Percentiles rank a stretch among this genome's conserved stretches.
phyloP scores from a whole-genome alignment of 768 basidiomycete genomes.

The Tylopilus intermedius region DNA sequence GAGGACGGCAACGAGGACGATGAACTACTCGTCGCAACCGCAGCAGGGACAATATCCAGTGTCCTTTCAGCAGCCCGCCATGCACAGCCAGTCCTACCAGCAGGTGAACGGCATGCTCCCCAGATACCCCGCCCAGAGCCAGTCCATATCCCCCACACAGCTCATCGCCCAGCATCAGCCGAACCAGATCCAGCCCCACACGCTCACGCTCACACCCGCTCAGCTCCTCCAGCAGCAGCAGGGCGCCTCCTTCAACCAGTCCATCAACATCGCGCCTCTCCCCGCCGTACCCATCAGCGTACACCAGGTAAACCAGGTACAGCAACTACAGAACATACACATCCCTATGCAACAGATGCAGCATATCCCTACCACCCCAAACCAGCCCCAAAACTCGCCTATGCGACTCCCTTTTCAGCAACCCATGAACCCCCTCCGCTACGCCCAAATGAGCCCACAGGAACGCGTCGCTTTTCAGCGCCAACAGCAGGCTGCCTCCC shows the following conservation, averaged over 20 bases:
- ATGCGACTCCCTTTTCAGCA: conserved; percentile 18
- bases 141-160: conserved; percentile 26
- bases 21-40: conserved; percentile 24
- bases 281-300: neutral
- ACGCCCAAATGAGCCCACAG: conserved; percentile 25
- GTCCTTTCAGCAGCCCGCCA: conserved; percentile 19
- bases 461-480: conserved; percentile 28
- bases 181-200: conserved; percentile 11
- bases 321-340: conserved; percentile 1
- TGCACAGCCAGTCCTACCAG: conserved; percentile 16
- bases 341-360: conserved; percentile 19
- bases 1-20: conserved; percentile 10
- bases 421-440: conserved; percentile 21
- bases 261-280: conserved; percentile 3
- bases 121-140: conserved; percentile 14
- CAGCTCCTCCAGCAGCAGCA: conserved; percentile 36
- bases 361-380: conserved; percentile 17
- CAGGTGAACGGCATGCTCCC: conserved; percentile 12
- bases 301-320: conserved; percentile 8
- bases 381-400: conserved; percentile 21
- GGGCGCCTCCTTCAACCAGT: conserved; percentile 7
- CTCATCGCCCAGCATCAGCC: conserved; percentile 18
- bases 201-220: conserved; percentile 33
- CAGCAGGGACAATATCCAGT: conserved; percentile 25
- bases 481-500: conserved; percentile 20